phyloP scores from a whole-genome alignment of 805 yeast species.

The Sugiyamaella boreocaroliniensis region DNA sequence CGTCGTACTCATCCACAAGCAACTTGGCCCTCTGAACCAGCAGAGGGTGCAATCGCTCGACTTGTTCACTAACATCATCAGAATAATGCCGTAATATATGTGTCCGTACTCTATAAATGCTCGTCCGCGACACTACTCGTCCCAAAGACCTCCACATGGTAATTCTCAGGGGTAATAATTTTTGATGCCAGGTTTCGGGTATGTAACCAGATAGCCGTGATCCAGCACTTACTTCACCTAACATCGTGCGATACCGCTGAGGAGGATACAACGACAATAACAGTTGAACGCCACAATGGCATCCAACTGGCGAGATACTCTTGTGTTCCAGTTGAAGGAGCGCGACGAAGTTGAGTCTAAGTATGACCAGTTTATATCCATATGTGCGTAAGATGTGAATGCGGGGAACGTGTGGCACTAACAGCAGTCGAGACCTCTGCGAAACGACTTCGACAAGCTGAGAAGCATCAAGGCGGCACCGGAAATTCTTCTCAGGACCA shows the following conservation, averaged over 20 bases:
- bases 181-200: not conserved
- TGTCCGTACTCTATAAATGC: no score
- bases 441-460: constrained; percentile 16
- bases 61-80: not conserved
- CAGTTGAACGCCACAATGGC: not conserved
- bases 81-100: no score
- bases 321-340: constrained; percentile 9
- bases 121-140: not conserved
- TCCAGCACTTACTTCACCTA: not conserved
- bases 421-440: constrained; percentile 19
- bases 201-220: not conserved
- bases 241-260: no score
- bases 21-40: constrained; percentile 42
- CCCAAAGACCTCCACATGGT: not conserved
- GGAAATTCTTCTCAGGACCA: not conserved
- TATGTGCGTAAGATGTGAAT: constrained; percentile 12
- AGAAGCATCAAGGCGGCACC: not conserved
- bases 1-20: constrained; percentile 36
- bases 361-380: constrained; percentile 13
- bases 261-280: not conserved
- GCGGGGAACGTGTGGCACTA: not conserved
- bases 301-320: constrained; percentile 7
- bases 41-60: constrained; percentile 41
- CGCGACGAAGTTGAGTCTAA: constrained; percentile 21
- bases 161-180: not conserved